A percentile compares a stretch with the other conserved stretches of the same genome.
Evolutionary conservation across 2,329 filamentous ascomycete genomes (phyloP).

Genomic region (Fusarium napiforme): DNA sequence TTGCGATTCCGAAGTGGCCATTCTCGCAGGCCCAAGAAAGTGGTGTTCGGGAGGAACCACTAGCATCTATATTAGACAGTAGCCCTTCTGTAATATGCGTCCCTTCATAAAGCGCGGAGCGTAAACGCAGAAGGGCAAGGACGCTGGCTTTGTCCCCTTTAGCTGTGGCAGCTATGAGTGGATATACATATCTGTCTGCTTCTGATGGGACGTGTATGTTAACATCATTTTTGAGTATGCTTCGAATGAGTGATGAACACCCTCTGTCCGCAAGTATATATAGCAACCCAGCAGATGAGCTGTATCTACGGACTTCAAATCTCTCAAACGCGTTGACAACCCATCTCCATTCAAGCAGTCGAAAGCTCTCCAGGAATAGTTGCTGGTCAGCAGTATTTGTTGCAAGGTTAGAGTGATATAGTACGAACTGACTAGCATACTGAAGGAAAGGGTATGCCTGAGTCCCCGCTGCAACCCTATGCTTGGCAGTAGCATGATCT

Average conservation of each 20-base stretch:
- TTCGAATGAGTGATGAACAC: neutral
- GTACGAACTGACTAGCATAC: neutral
- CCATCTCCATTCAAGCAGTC: too few relatives aligned
- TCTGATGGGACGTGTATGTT: rapidly evolving
- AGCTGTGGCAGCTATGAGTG: slow-evolving; percentile 28
- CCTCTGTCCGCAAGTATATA: slow-evolving; percentile 30
- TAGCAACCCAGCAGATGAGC: rapidly evolving
- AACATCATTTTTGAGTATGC: rapidly evolving
- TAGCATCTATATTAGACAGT: rapidly evolving
- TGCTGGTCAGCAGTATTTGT: neutral
- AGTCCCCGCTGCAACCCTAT: too few relatives aligned
- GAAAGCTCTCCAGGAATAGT: neutral
- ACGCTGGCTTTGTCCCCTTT: neutral
- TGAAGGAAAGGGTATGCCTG: rapidly evolving
- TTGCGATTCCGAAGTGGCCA: rapidly evolving
- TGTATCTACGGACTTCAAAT: rapidly evolving
- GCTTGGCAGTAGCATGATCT: rapidly evolving
- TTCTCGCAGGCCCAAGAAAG: neutral
- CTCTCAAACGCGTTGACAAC: neutral
- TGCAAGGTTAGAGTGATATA: slow-evolving; percentile 18
- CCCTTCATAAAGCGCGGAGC: rapidly evolving
- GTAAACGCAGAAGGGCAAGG: neutral
- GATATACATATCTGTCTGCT: slow-evolving; percentile 4
- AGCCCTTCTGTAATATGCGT: neutral
- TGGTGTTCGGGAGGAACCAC: rapidly evolving